Conservation (phyloP, 164 flowering plant species). For the Annona cherimola region DNA sequence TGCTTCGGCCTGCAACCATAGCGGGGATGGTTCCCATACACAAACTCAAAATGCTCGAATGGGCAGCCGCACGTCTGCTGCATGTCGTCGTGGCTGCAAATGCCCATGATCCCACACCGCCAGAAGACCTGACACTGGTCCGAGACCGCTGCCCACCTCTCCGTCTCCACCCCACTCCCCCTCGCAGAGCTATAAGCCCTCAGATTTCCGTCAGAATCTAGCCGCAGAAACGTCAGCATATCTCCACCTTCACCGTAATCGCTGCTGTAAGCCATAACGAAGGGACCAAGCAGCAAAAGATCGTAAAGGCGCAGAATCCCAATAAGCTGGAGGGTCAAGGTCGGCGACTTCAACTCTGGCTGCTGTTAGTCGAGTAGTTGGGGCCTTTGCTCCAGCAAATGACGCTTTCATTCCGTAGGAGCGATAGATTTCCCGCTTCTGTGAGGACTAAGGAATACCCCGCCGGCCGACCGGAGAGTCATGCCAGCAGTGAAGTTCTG, state of each 20-base stretch:
- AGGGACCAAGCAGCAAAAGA: conserved; percentile 18
- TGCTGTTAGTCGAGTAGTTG: conserved; percentile 17
- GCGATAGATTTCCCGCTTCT: conserved; percentile 26
- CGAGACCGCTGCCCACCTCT: conserved; percentile 68
- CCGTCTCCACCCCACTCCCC: conserved; percentile 21
- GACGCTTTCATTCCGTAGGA: conserved; percentile 23
- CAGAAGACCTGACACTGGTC: conserved; percentile 79
- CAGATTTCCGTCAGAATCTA: conserved; percentile 84
- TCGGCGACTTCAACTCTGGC: conserved; percentile 37
- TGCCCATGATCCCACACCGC: conserved; percentile 72
- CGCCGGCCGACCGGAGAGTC: conserved; percentile 22
- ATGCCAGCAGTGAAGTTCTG: conserved; percentile 23
- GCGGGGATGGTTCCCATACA: conserved; percentile 50
- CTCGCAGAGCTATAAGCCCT: conserved; percentile 53
- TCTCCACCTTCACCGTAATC: conserved; percentile 63
- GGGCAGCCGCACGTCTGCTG: conserved; percentile 68
- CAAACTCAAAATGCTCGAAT: conserved; percentile 48
- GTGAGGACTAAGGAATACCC: conserved; percentile 22
- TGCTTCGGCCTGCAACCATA: conserved; percentile 74
- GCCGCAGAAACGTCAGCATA: conserved; percentile 46
- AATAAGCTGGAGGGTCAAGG: conserved; percentile 30
- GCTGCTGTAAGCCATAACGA: conserved; percentile 49
- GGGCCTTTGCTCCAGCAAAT: conserved; percentile 25
- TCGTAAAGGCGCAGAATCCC: conserved; percentile 60
- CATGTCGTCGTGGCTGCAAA: conserved; percentile 65